Base-by-base conservation (phyloP, 805 yeast species). In the Starmera caribaea region DNA sequence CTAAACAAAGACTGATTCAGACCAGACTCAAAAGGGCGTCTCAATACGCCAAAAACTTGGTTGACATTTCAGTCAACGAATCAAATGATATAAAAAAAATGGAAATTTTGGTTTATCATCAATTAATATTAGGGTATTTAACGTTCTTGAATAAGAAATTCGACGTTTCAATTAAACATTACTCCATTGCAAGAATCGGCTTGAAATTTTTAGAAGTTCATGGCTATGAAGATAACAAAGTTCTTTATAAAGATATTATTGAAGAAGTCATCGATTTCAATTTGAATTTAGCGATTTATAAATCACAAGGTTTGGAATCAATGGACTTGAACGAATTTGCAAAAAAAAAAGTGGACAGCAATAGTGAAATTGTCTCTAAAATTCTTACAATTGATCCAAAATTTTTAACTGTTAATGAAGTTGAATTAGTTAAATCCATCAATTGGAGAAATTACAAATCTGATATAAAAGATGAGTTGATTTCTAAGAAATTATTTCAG, bases 1-100 rank as follows among this genome's bases (percentile, higher is more conserved):
- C 47, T 54, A 55, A 58, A 45, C 65, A 71, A n/a, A 71, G 71
- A 40, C 72, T 79, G 43, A 61, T 82, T 49, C 54, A 68, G 10
- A 73, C 88, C 24, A 83, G 84, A 57, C 71, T 82, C 44, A 85
- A 80, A 53, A 80, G 74, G 57, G 76, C 90, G 2, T 57, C 70
- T 26, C 58, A 59, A 36, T 66, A 66, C 38, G 59, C 71, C 16
- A 55, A 62, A 32, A 65, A 65, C 27, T 58, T 85, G 28, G 52
- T 50, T 9, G 54, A 53, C 1, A 50, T 76, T 8, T 59, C 68
- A 5, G 45, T 48, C 1, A 57, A 62, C 35, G 81, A 74, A 45
- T 14, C 48, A 3, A 61, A 69, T 38, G 47, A 59, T 37, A 55
- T 57, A 14, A 56, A 62, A 31, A 43, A 46, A 38, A 45, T 65